These are phyloP conservation scores for Musa acuminata DNA, from an alignment of 176 grass and related monocot species.

Conservation along the genomic window DNA sequence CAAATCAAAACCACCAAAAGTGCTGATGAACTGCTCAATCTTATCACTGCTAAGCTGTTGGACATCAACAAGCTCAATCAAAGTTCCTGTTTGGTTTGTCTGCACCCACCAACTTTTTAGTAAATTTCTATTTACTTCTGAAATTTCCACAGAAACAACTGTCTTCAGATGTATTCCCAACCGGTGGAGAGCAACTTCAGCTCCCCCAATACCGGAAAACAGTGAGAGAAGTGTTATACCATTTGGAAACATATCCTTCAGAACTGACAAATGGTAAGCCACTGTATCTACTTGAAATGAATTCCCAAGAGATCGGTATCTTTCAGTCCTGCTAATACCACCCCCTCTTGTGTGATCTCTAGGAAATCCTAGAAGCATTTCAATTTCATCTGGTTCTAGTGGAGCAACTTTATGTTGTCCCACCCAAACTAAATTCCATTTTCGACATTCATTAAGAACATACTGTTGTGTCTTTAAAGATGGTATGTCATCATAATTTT, in stretches of 20 bases:
- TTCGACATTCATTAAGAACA: slow-evolving; percentile 54
- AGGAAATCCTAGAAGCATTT: slow-evolving; percentile 65
- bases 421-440: slow-evolving; percentile 84
- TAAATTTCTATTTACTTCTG: slow-evolving; percentile 46
- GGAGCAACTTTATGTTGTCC: slow-evolving; percentile 66
- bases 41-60: slow-evolving; percentile 26
- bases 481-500: slow-evolving; percentile 24
- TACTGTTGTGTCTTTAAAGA: slow-evolving; percentile 31
- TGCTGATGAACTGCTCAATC: slow-evolving; percentile 24
- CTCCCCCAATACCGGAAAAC: slow-evolving; percentile 92
- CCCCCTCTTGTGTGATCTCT: slow-evolving; percentile 69
- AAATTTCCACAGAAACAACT: slow-evolving; percentile 70
- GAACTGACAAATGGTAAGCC: slow-evolving; percentile 56
- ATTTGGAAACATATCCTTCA: slow-evolving; percentile 56
- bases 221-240: slow-evolving; percentile 64
- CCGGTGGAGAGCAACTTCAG: slow-evolving; percentile 82
- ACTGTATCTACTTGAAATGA: slow-evolving; percentile 89
- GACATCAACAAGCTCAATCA: slow-evolving; percentile 61
- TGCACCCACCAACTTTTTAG: slow-evolving; percentile 78
- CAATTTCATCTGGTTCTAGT: slow-evolving; percentile 76
- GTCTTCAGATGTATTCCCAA: slow-evolving; percentile 54
- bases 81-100: slow-evolving; percentile 43
- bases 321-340: slow-evolving; percentile 45
- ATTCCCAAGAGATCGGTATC: slow-evolving; percentile 62
- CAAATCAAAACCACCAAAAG: slow-evolving; percentile 56